These are phyloP conservation scores for Penicillium sp. DNA, from an alignment of 2,329 filamentous ascomycete species.

Conservation along the genomic window DNA sequence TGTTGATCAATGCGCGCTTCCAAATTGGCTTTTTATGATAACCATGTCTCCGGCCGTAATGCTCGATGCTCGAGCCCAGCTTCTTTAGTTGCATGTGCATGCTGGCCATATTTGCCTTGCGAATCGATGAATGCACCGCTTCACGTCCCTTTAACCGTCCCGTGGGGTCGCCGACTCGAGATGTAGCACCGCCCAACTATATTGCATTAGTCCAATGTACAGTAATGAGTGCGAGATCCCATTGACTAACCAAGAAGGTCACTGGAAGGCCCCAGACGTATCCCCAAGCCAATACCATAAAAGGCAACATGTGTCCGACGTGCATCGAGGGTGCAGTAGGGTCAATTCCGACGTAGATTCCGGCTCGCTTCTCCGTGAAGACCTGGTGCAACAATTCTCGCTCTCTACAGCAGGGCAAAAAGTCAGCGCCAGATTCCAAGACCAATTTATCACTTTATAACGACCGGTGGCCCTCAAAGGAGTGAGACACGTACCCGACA, in stretches of 20 bases:
- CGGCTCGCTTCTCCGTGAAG: slow-evolving; percentile 46
- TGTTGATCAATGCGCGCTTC: slow-evolving; percentile 70
- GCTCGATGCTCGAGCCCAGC: slow-evolving; percentile 72
- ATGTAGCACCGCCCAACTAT: slow-evolving; percentile 49
- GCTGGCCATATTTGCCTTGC: slow-evolving; percentile 47
- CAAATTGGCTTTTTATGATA: slow-evolving; percentile 64
- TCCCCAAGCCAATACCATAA: slow-evolving; percentile 52
- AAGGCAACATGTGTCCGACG: slow-evolving; percentile 51
- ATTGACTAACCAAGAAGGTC: slow-evolving; percentile 43
- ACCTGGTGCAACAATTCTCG: slow-evolving; percentile 44
- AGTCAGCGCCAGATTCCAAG: slow-evolving; percentile 2
- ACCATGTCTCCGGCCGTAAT: slow-evolving; percentile 63
- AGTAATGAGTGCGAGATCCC: neutral
- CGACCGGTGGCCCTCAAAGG: neutral
- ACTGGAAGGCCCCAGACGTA: slow-evolving; percentile 49
- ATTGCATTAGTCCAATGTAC: slow-evolving; percentile 15
- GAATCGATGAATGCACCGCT: slow-evolving; percentile 34
- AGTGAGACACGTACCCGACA: slow-evolving; percentile 39
- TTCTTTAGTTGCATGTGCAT: slow-evolving; percentile 55
- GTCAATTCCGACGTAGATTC: slow-evolving; percentile 50
- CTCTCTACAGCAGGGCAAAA: slow-evolving; percentile 29
- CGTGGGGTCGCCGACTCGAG: slow-evolving; percentile 48
- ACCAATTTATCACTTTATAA: neutral
- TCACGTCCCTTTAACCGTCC: slow-evolving; percentile 44
- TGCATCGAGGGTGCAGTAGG: slow-evolving; percentile 52